phyloP scores from a whole-genome alignment of 2,329 filamentous ascomycete genomes.

The Colletotrichum sp. region DNA sequence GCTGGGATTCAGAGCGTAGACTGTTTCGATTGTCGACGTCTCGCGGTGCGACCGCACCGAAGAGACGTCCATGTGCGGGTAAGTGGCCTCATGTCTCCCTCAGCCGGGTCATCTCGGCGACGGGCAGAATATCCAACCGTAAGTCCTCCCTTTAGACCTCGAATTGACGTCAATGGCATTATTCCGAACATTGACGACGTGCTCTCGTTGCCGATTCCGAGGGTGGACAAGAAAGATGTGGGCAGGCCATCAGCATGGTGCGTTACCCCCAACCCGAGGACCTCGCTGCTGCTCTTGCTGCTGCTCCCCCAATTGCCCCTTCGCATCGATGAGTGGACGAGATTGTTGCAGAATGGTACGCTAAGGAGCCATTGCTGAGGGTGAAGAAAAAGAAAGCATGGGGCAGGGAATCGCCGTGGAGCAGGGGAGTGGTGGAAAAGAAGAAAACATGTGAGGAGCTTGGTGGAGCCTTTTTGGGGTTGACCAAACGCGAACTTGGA shows the following conservation, averaged over 20 bases:
- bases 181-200: background rate
- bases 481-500: conserved; percentile 1
- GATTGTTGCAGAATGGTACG: conserved; percentile 20
- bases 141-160: background rate
- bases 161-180: background rate
- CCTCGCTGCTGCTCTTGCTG: background rate
- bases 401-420: background rate
- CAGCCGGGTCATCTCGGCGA: background rate
- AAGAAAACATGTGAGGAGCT: conserved; percentile 7
- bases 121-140: background rate
- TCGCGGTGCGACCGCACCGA: background rate
- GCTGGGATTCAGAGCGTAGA: background rate
- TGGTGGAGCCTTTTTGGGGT: background rate
- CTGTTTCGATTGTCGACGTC: background rate
- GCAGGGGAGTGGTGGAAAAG: background rate
- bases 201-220: background rate
- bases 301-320: background rate
- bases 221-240: background rate
- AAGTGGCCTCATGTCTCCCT: background rate
- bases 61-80: background rate
- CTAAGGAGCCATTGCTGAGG: background rate
- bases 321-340: background rate
- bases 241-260: background rate
- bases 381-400: background rate
- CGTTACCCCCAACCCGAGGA: background rate